Evolutionary conservation across 176 grass and related monocot species (phyloP), one percentile per base, ranked within the genome.

Genomic region (Cenchrus purpureus): DNA sequence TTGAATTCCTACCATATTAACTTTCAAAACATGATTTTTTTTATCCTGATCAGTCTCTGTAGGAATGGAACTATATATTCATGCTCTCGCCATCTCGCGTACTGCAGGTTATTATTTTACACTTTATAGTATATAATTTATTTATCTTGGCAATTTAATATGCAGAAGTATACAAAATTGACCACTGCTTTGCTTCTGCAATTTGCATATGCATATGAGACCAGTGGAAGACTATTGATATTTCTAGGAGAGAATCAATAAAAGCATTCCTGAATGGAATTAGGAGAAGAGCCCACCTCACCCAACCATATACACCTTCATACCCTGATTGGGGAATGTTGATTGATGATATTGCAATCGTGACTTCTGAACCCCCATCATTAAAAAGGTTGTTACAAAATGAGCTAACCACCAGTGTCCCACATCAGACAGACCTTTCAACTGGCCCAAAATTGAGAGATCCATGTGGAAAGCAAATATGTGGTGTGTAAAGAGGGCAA

Each of bases 401-500:
- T 67, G 37, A 66, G 14, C 69, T 75, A 81, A 74, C 74, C 73
- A 85, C 40, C 34, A 69, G 4, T 71, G 65, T 58, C 52, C 72
- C 71, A 76, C 73, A 68, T 87, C 78, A 77, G 19, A 29, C 14
- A 51, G 43, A 77, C 61, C 71, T 82, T 82, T 82, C 40, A 46
- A 82, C 65, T 76, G 50, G 71, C 43, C 62, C 28, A 51, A 61
- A 28, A 43, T 51, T 64, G 28, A 76, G 78, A 76, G 71, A 61
- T 56, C 60, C 62, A 87, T 87, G 79, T 82, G 79, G 71, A 87
- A 82, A 82, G 86, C 62, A 82, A 69, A 14, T 50, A 28, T 55
- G 68, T 76, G 86, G 71, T 87, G 63, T 76, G 79, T 74, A 87
- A 74, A 81, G 78, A 87, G 71, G 71, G 61, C 70, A 81, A 81